Percentiles rank a stretch among this genome's conserved stretches.
Conservation (phyloP, 768 basidiomycete species). For the Psilocybe subaeruginosa region DNA sequence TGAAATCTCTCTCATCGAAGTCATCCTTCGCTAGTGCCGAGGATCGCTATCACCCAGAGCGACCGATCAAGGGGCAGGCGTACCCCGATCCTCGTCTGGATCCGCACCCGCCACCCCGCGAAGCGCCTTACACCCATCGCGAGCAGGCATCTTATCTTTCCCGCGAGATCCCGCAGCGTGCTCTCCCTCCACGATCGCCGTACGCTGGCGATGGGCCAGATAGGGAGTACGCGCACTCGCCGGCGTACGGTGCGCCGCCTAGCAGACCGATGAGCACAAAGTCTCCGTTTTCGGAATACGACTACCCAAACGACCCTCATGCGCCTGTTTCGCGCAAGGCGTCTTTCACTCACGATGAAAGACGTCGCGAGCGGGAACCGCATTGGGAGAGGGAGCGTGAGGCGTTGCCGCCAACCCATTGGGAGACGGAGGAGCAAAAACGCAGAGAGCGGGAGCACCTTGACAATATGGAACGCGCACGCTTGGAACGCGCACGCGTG, state of each 20-base stretch:
- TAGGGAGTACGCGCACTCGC: slow-evolving; percentile 7
- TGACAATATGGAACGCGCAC: not conserved
- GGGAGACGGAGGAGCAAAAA: too few relatives aligned
- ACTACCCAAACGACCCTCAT: slow-evolving; percentile 2
- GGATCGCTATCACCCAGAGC: slow-evolving; percentile 19
- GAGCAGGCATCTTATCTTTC: slow-evolving; percentile 9
- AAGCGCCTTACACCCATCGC: slow-evolving; percentile 12
- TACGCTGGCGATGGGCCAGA: slow-evolving; percentile 8
- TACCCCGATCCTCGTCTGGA: slow-evolving; percentile 12
- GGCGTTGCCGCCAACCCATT: not conserved
- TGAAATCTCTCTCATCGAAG: slow-evolving; percentile 25
- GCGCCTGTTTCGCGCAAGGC: slow-evolving; percentile 18
- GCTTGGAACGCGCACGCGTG: not conserved
- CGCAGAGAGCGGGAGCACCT: not conserved
- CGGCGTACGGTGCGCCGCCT: not conserved
- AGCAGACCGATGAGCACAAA: slow-evolving; percentile 7
- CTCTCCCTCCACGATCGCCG: slow-evolving; percentile 7
- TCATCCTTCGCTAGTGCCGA: slow-evolving; percentile 27
- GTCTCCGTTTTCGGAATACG: slow-evolving; percentile 5
- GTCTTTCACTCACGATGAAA: slow-evolving; percentile 20
- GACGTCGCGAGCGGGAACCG: slow-evolving; percentile 13
- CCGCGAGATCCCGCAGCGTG: slow-evolving; percentile 11
- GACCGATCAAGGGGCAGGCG: slow-evolving; percentile 11
- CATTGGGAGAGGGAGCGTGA: slow-evolving; percentile 12
- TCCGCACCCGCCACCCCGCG: slow-evolving; percentile 3